Evolutionary conservation across 2,329 filamentous ascomycete species (phyloP), one percentile per base, ranked within the genome.

Genomic region (Paecilomyces sp.): DNA sequence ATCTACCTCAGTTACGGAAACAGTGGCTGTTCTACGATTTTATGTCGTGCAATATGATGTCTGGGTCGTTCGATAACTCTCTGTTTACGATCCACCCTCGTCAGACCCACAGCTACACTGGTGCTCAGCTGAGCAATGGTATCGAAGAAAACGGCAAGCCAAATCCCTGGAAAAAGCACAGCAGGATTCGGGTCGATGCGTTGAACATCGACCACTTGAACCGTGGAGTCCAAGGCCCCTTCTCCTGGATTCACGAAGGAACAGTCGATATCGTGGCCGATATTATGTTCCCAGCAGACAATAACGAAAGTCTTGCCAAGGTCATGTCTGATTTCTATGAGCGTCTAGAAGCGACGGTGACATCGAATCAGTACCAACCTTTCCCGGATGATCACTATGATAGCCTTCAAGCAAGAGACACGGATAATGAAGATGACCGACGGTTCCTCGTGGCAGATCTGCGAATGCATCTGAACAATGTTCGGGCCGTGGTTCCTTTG

Each of bases 21-120:
- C 93, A 96, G 69, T 99, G 92, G 90, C 82, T 99, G 0, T 97
- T 97, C 74, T 99, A 99, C 78, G 94, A 99, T 74, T 95, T 99
- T 66, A 78, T 99, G 30, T 94, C 90, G 0, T 94, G 94, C 18
- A 97, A 91, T 70, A 93, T 94, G 74, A 96, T 97, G 85, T 96
- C 91, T 12, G 94, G 94, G 1, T 94, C 92, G 0, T 96, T 90
- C 67, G 94, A 99, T 70, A 91, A 94, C 58, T 97, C 94, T 0
- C 82, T 99, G 2, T 99, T 99, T 74, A 97, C 92, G 0, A 96
- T 99, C 54, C 94, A 99, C 73, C 94, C 93, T 3, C 86, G 92
- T 18, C 94, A 97, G 75, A 88, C 90, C 4, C 92, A 97, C 70
- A 88, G 90, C 51, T 86, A 89, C 58, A 86, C 88, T 0, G 86